A percentile compares a stretch with the other conserved stretches of the same genome.
phyloP scores from a whole-genome alignment of 129 eudicot species.

The Ambrosia artemisiifolia region DNA sequence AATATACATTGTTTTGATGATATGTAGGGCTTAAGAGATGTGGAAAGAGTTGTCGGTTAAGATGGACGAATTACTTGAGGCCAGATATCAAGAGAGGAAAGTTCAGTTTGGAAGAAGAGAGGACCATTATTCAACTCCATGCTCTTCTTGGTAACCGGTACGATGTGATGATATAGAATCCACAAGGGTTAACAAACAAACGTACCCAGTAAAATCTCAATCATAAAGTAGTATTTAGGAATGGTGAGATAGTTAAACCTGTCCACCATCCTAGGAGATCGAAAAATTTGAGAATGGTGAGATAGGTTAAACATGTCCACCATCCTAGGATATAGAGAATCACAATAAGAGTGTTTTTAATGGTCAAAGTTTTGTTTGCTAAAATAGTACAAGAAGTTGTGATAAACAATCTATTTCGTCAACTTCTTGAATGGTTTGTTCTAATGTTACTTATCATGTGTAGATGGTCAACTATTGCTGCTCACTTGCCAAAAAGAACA shows the following conservation, averaged over 20 bases:
- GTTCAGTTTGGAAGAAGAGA: conserved; percentile 66
- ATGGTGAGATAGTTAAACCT: too few species aligned
- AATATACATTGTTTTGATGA: neutral
- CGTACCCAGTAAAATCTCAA: too few species aligned
- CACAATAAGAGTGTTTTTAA: too few species aligned
- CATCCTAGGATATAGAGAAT: too few species aligned
- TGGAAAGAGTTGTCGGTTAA: conserved; percentile 62
- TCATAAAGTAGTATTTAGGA: too few species aligned
- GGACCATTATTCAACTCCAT: conserved; percentile 69
- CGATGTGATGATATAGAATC: neutral
- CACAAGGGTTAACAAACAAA: neutral
- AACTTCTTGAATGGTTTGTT: neutral
- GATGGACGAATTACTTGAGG: conserved; percentile 66
- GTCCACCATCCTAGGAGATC: too few species aligned
- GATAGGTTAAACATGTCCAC: too few species aligned
- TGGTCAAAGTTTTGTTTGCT: neutral
- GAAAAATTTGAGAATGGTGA: too few species aligned
- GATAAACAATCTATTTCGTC: neutral
- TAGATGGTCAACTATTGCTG: conserved; percentile 76
- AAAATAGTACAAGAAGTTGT: neutral
- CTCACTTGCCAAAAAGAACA: conserved; percentile 63
- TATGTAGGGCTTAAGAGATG: conserved; percentile 62
- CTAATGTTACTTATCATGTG: neutral
- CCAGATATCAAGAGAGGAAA: conserved; percentile 80
- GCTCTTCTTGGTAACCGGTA: conserved; percentile 82